phyloP scores from a whole-genome alignment of 495 filamentous ascomycete species.

The Halenospora varia region DNA sequence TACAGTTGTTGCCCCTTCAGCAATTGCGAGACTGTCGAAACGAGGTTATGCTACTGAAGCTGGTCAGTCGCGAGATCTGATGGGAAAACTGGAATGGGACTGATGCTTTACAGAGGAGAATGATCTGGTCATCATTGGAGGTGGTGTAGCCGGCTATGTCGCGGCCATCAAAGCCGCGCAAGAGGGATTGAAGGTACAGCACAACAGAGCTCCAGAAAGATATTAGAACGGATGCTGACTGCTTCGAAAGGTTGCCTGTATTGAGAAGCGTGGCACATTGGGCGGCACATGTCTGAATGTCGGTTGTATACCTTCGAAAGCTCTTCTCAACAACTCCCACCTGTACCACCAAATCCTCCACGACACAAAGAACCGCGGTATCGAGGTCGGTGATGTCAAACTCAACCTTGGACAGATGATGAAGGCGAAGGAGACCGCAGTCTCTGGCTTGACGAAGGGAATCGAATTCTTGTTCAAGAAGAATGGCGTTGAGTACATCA shows the following conservation, averaged over 20 bases:
- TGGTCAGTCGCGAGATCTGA: slow-evolving; percentile 46
- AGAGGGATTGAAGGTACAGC: slow-evolving; percentile 86
- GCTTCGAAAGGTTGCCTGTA: slow-evolving; percentile 76
- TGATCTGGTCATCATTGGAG: slow-evolving; percentile 92
- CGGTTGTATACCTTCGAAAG: slow-evolving; percentile 98
- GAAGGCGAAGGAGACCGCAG: slow-evolving; percentile 94
- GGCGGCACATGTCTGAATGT: slow-evolving; percentile 98
- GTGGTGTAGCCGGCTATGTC: slow-evolving; percentile 97
- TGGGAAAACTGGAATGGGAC: background rate
- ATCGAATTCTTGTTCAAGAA: slow-evolving; percentile 98
- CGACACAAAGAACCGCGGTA: slow-evolving; percentile 95
- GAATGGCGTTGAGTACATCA: slow-evolving; percentile 95
- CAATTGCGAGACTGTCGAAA: slow-evolving; percentile 55
- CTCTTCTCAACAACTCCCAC: slow-evolving; percentile 98
- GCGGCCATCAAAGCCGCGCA: slow-evolving; percentile 98
- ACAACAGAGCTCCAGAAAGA: slow-evolving; percentile 1
- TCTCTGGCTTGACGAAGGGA: slow-evolving; percentile 88
- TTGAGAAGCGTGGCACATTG: slow-evolving; percentile 95
- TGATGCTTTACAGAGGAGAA: slow-evolving; percentile 63
- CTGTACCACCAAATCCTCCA: slow-evolving; percentile 97
- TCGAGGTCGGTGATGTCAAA: slow-evolving; percentile 93
- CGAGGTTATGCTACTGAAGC: slow-evolving; percentile 76
- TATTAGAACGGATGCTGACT: slow-evolving; percentile 12
- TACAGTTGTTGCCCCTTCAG: slow-evolving; percentile 50
- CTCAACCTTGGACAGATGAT: slow-evolving; percentile 94